phyloP scores from a whole-genome alignment of 108 stramenopile species.

The Nannochloropsis gaditana region DNA sequence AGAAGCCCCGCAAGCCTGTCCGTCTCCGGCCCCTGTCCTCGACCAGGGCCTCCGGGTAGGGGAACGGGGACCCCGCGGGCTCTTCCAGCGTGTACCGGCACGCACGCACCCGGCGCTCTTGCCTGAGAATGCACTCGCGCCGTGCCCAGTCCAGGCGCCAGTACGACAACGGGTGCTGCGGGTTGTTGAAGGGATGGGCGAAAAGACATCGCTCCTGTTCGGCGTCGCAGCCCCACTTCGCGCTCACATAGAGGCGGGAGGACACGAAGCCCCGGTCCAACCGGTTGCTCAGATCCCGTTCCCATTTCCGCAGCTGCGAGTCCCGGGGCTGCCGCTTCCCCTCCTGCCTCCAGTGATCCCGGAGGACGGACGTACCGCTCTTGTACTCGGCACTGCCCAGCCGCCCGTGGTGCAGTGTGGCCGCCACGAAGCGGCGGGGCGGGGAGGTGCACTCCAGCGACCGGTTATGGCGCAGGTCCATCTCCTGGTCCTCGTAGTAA shows the following conservation, averaged over 20 bases:
- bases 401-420: neutral
- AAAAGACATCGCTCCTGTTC: neutral
- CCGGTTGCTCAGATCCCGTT: constrained; percentile 10
- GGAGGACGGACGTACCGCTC: constrained; percentile 1
- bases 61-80: neutral
- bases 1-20: neutral
- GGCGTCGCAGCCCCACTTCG: neutral
- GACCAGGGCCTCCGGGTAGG: too few relatives aligned
- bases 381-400: neutral
- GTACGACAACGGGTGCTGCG: neutral
- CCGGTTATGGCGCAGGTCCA: constrained; percentile 2
- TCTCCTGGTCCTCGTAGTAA: constrained; percentile 18
- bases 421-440: neutral
- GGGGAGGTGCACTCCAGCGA: constrained; percentile 15
- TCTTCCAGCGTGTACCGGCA: constrained; percentile 1
- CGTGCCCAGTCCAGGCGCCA: neutral
- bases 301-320: neutral
- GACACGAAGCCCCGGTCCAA: neutral
- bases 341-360: neutral
- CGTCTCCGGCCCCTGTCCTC: neutral
- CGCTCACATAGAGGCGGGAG: neutral
- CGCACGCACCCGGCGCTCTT: neutral
- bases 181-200: constrained; percentile 3
- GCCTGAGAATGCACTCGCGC: neutral
- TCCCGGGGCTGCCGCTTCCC: neutral